Conservation (phyloP, 192 early-diverging fungal genomes). For the Coemansia aciculifera region DNA sequence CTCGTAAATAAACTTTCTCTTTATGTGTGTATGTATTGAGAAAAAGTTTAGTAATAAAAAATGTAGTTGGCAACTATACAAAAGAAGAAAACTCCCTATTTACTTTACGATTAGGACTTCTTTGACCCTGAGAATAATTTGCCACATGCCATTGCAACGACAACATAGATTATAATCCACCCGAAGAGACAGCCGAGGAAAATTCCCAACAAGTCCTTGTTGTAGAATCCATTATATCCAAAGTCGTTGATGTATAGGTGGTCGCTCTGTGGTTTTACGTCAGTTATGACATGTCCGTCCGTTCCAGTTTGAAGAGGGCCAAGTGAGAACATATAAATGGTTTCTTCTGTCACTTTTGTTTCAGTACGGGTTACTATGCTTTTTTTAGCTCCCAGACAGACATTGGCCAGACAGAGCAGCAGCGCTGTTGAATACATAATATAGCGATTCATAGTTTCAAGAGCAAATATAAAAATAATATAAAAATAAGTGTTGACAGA, state of each 20-base stretch:
- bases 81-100: too few species aligned
- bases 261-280: not conserved
- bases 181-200: too few species aligned
- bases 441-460: not conserved
- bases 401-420: not conserved
- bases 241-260: not conserved
- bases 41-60: not conserved
- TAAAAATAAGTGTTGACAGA: not conserved
- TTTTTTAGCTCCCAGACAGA: not conserved
- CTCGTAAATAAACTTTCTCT: constrained; percentile 15
- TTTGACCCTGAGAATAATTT: too few species aligned
- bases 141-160: too few species aligned
- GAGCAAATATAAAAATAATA: not conserved
- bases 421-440: not conserved
- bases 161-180: too few species aligned
- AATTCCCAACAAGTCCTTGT: too few species aligned
- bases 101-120: too few species aligned
- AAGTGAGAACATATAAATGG: not conserved
- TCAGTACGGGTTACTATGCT: not conserved
- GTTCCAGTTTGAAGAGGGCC: not conserved
- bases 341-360: not conserved
- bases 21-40: not conserved
- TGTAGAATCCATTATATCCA: not conserved
- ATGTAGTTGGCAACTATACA: not conserved
- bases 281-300: not conserved